phyloP scores from a whole-genome alignment of 441 rosid species.

The Manihot esculenta region DNA sequence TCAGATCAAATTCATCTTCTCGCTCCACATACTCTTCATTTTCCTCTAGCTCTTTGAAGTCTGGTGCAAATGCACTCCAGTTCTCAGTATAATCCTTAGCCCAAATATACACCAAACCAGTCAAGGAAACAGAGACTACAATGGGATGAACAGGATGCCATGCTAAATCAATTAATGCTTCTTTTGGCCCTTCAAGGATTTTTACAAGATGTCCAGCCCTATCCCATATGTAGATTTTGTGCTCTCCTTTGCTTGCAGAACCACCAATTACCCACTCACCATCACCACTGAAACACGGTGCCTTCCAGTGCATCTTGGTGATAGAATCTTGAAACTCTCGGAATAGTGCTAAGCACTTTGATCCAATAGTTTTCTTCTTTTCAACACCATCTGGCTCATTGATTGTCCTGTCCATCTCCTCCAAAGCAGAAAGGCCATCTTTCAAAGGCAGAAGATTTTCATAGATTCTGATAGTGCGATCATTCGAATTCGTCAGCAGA shows the following conservation, averaged over 20 bases:
- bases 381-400: conserved; percentile 62
- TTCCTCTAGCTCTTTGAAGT: conserved; percentile 97
- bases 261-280: conserved; percentile 98
- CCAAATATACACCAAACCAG: conserved; percentile 94
- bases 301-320: conserved; percentile 97
- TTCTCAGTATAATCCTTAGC: conserved; percentile 97
- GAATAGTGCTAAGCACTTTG: conserved; percentile 71
- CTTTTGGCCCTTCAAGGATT: conserved; percentile 99
- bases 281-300: conserved; percentile 97
- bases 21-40: conserved; percentile 97
- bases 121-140: conserved; percentile 86
- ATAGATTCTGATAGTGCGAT: conserved; percentile 83
- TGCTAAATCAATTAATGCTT: conserved; percentile 89
- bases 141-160: conserved; percentile 99
- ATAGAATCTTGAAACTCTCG: conserved; percentile 95
- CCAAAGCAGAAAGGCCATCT: conserved; percentile 51
- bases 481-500: conserved; percentile 93
- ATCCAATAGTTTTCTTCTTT: conserved; percentile 74
- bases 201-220: conserved; percentile 93
- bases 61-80: conserved; percentile 99
- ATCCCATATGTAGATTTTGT: conserved; percentile 98
- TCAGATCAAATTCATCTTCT: conserved; percentile 92
- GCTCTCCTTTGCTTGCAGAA: conserved; percentile 97
- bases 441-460: conserved; percentile 86
- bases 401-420: conserved; percentile 44